Percentiles rank a stretch among this genome's conserved stretches.
Evolutionary conservation across 176 grass and related monocot species (phyloP).

Genomic region (Carex cristatella): DNA sequence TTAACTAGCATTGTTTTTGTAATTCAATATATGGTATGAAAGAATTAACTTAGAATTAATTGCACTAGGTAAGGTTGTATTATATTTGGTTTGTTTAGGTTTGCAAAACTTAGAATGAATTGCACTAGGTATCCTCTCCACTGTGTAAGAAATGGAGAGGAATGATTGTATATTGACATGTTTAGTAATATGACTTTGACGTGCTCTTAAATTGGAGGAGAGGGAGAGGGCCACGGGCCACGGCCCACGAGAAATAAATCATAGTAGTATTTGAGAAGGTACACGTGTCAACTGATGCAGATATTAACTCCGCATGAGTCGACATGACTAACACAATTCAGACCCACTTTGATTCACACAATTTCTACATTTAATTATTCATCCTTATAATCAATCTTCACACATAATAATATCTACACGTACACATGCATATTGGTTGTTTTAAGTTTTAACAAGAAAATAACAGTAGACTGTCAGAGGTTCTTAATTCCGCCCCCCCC

Average conservation of each 20-base stretch:
- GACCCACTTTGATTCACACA: too few species aligned
- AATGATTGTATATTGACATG: neutral
- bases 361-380: too few species aligned
- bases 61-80: neutral
- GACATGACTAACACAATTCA: neutral
- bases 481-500: too few species aligned
- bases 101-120: neutral
- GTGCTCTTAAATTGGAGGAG: neutral
- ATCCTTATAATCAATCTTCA: too few species aligned
- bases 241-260: neutral
- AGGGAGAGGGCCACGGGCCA: too few species aligned
- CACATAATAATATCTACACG: too few species aligned
- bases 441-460: neutral
- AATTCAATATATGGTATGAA: neutral
- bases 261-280: neutral
- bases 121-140: neutral
- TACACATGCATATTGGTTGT: too few species aligned
- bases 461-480: neutral
- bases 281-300: neutral
- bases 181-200: neutral
- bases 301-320: neutral
- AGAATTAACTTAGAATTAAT: neutral
- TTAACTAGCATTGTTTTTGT: too few species aligned
- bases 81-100: neutral
- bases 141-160: neutral